Conservation (phyloP, 2,329 filamentous ascomycete species). For the Cladophialophora carrionii region DNA sequence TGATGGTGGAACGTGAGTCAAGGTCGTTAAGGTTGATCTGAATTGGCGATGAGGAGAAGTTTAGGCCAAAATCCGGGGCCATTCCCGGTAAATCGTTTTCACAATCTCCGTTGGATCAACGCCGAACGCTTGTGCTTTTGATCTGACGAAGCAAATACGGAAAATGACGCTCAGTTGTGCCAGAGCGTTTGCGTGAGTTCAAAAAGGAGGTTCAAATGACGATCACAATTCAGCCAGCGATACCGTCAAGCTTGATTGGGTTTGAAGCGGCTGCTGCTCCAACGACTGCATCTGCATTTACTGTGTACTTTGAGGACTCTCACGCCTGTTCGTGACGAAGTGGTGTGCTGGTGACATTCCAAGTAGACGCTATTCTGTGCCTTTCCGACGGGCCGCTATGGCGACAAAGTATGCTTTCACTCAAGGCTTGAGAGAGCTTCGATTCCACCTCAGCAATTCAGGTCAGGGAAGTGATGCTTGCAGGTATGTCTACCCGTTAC, state of each 20-base stretch:
- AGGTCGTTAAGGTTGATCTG: conserved; percentile 9
- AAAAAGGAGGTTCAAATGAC: neutral
- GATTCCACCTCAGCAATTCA: conserved; percentile 96
- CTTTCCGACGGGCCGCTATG: conserved; percentile 61
- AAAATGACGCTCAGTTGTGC: neutral
- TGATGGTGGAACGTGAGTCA: conserved; percentile 14
- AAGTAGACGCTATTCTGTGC: neutral
- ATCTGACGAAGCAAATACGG: neutral
- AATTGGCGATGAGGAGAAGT: conserved; percentile 16
- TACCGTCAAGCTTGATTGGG: conserved; percentile 15
- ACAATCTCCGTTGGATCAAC: conserved; percentile 15
- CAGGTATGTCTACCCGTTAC: conserved; percentile 61
- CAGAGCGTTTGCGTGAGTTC: neutral
- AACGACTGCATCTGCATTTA: conserved; percentile 1
- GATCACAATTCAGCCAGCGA: neutral
- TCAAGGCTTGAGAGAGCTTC: conserved; percentile 87
- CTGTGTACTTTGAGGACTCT: neutral
- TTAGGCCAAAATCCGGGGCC: conserved; percentile 4
- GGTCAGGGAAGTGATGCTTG: conserved; percentile 86
- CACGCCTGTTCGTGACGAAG: neutral
- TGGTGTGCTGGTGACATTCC: conserved; percentile 1
- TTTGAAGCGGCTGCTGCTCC: neutral
- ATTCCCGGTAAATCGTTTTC: conserved; percentile 22
- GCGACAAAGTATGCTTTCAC: conserved; percentile 90
- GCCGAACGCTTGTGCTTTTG: neutral